Conservation (phyloP, 1,284 basidiomycete species). For the Ceratobasidium sp. region DNA sequence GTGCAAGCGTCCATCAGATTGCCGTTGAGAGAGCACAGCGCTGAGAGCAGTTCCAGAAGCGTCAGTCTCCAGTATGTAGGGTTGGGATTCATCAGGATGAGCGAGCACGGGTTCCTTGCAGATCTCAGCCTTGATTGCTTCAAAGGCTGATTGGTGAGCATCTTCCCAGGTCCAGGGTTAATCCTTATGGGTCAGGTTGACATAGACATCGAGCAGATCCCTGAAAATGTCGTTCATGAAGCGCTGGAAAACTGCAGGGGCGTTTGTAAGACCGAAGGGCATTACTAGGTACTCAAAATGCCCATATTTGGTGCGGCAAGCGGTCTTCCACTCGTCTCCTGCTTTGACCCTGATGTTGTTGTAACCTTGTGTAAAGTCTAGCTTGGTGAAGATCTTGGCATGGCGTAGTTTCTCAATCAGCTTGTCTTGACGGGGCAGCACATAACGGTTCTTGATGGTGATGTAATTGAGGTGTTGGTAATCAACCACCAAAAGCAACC, state of each 20-base stretch:
- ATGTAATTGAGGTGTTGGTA: too few species aligned
- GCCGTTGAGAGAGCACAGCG: too few species aligned
- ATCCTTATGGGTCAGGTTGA: not conserved
- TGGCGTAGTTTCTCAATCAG: constrained; percentile 52
- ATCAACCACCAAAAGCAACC: constrained; percentile 53
- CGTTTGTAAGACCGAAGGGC: constrained; percentile 52
- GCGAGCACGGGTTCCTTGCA: too few species aligned
- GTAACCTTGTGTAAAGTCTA: constrained; percentile 56
- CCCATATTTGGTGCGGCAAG: constrained; percentile 59
- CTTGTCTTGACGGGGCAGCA: constrained; percentile 52
- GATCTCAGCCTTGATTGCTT: too few species aligned
- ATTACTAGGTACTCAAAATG: constrained; percentile 61
- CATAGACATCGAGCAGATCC: constrained; percentile 33
- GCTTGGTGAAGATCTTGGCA: constrained; percentile 54
- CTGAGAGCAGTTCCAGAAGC: too few species aligned
- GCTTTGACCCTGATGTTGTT: constrained; percentile 55
- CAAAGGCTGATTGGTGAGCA: too few species aligned
- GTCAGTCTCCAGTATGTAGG: too few species aligned
- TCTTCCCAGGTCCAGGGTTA: too few species aligned
- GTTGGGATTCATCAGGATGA: too few species aligned
- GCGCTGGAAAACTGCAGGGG: constrained; percentile 58
- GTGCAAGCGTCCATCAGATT: too few species aligned
- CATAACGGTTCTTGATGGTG: constrained; percentile 49
- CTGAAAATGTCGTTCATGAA: constrained; percentile 49
- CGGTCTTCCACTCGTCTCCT: constrained; percentile 59